Conservation (phyloP, 148 eudicot genomes). For the Chenopodium berlandieri region DNA sequence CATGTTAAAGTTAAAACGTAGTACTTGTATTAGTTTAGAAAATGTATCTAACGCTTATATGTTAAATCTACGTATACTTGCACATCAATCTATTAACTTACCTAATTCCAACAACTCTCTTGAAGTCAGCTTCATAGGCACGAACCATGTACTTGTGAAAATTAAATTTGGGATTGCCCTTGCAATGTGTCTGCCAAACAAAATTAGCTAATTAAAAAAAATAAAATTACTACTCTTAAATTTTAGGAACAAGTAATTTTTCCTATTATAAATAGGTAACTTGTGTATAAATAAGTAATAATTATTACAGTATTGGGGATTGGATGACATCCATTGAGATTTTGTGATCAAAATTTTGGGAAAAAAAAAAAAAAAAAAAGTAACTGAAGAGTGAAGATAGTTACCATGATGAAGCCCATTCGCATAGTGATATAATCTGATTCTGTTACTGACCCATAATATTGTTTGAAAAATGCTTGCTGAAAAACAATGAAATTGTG, state of each 20-base stretch:
- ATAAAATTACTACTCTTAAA: too few relatives aligned
- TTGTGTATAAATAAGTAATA: too few relatives aligned
- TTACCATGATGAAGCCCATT: slow-evolving; percentile 43
- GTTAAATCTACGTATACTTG: too few relatives aligned
- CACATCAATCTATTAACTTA: background rate
- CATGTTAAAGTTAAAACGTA: too few relatives aligned
- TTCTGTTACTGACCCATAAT: slow-evolving; percentile 50
- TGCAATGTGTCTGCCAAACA: slow-evolving; percentile 26
- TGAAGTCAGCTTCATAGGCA: slow-evolving; percentile 34
- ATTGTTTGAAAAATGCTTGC: slow-evolving; percentile 65
- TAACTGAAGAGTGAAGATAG: background rate
- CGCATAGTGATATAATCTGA: slow-evolving; percentile 53
- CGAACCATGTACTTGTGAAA: slow-evolving; percentile 38
- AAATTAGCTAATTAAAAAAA: background rate
- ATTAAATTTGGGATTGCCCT: slow-evolving; percentile 21
- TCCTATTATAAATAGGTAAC: too few relatives aligned
- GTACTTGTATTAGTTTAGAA: too few relatives aligned
- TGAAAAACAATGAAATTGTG: slow-evolving; percentile 15
- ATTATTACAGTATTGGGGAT: background rate
- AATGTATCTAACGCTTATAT: too few relatives aligned
- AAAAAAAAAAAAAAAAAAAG: background rate
- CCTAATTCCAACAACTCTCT: slow-evolving; percentile 36
- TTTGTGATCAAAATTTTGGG: background rate
- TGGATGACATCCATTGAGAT: background rate
- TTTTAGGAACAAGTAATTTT: too few relatives aligned